Conservation (phyloP, 208 protist genomes). For the Crithidia sp. region DNA sequence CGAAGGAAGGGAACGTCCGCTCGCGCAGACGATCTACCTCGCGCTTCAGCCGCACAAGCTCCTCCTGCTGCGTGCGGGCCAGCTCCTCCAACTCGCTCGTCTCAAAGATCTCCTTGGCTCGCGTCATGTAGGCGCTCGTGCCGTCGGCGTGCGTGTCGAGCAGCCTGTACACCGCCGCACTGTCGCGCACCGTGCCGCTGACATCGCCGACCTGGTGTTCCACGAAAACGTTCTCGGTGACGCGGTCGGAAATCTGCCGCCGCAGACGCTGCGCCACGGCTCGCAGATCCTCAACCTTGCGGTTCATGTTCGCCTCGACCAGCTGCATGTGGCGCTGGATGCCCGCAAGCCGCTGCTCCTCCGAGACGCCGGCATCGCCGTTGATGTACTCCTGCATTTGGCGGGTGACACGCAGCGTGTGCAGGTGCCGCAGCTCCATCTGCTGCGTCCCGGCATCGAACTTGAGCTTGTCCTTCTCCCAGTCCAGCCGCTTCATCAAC, state of each 20-base stretch:
- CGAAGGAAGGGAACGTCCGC: conserved; percentile 91
- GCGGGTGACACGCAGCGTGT: conserved; percentile 95
- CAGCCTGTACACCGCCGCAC: conserved; percentile 58
- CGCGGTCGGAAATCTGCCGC: conserved; percentile 75
- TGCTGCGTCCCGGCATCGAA: conserved; percentile 83
- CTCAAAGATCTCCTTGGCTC: conserved; percentile 75
- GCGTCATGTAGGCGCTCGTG: conserved; percentile 27
- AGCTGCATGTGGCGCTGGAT: conserved; percentile 83
- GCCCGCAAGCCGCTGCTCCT: conserved; percentile 64
- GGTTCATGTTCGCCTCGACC: conserved; percentile 68
- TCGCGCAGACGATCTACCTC: conserved; percentile 90
- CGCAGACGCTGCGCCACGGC: conserved; percentile 54
- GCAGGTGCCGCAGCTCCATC: conserved; percentile 91
- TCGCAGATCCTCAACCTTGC: conserved; percentile 79
- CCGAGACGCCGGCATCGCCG: conserved; percentile 65
- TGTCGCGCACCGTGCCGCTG: conserved; percentile 60
- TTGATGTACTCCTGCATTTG: conserved; percentile 94
- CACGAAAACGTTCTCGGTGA: conserved; percentile 73
- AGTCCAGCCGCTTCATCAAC: conserved; percentile 76
- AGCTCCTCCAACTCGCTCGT: conserved; percentile 87
- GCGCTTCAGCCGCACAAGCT: conserved; percentile 77
- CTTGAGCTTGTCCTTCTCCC: conserved; percentile 73
- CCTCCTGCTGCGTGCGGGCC: conserved; percentile 86
- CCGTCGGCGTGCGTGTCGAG: conserved; percentile 71
- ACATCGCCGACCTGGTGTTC: conserved; percentile 44